Base-by-base conservation (phyloP, 2,329 filamentous ascomycete species). In the Colletotrichum sp. region DNA sequence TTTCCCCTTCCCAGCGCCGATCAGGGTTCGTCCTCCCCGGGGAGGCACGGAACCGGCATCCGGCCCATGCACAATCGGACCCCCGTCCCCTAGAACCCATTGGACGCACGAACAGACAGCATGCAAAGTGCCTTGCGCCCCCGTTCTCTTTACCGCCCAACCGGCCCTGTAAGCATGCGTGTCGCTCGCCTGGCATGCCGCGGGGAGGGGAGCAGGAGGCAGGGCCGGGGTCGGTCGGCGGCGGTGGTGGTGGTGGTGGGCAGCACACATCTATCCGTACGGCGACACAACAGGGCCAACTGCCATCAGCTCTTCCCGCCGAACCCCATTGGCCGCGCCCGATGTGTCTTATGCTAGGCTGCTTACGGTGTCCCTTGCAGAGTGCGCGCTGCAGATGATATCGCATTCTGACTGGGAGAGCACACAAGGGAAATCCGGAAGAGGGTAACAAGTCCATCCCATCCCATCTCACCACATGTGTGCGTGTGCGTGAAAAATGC, bases 361-460 rank as follows among this genome's bases (percentile, higher is more conserved):
- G 36, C 34, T 75, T 75, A 52, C 32, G 72, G 72, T 63, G 69
- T 75, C 63, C 72, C 72, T 75, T 75, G 69, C 72, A 72, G 72
- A 15, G 34, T 18, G 52, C 62, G 69, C 52, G 72, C 72, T 75
- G 72, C 72, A 75, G 72, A 75, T 72, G 72, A 75, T 75, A 72
- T 66, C 62, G 69, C 32, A 24, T 49, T 44, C 49, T 62, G 34
- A 44, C 34, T 60, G 34, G 52, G 21, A 39, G 55, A 32, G 30
- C 18, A n/a, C 39, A 49, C 30, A 24, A 34, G 28, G 57, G 9
- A 21, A 39, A 39, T 36, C 30, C n/a, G 60, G 18, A 59, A 28
- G 24, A 59, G n/a, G 28, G 28, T 26, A 32, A 18, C n/a, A 39
- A 65, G 13, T 44, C 57, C 57, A 39, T 21, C 18, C 34, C 21